Evolutionary conservation across 2,329 filamentous ascomycete species (phyloP).

Genomic region (Zymoseptoria passerinii): DNA sequence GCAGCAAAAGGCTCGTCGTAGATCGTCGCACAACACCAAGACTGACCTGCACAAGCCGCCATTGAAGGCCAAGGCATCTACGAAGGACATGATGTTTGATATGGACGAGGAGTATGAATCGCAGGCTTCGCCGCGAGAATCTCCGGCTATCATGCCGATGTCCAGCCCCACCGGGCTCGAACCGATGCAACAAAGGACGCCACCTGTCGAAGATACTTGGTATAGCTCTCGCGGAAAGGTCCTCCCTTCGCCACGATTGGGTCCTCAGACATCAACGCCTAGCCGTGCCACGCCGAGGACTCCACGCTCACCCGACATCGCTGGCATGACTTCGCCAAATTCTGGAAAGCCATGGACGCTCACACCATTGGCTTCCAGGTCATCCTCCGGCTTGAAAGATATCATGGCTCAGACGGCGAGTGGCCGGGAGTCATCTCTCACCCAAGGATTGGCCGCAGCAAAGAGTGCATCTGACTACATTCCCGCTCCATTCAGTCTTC

Average conservation of each 20-base stretch:
- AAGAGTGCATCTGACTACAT: slow-evolving; percentile 16
- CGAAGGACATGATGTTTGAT: slow-evolving; percentile 76
- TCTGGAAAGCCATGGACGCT: slow-evolving; percentile 45
- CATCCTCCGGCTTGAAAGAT: slow-evolving; percentile 60
- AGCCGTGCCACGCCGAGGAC: slow-evolving; percentile 23
- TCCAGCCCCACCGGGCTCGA: slow-evolving; percentile 19
- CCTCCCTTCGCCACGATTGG: slow-evolving; percentile 21
- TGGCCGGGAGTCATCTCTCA: slow-evolving; percentile 36
- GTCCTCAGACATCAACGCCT: slow-evolving; percentile 22
- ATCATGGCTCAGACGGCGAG: slow-evolving; percentile 60
- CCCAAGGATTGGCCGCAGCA: slow-evolving; percentile 31
- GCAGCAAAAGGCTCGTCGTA: slow-evolving; percentile 36
- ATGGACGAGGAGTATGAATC: slow-evolving; percentile 68
- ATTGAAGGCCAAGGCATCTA: slow-evolving; percentile 59
- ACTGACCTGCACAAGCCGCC: slow-evolving; percentile 51
- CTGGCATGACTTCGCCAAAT: slow-evolving; percentile 18
- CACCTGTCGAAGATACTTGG: slow-evolving; percentile 30
- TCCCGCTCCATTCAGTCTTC: slow-evolving; percentile 25
- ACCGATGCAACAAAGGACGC: slow-evolving; percentile 17
- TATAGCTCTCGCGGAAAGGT: slow-evolving; percentile 34
- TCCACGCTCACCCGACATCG: slow-evolving; percentile 26
- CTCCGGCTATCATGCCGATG: slow-evolving; percentile 23
- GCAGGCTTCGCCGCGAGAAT: slow-evolving; percentile 17
- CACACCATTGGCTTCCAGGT: slow-evolving; percentile 49
- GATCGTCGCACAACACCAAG: slow-evolving; percentile 32